These are phyloP conservation scores for Hirschioporus abietinus DNA, from an alignment of 768 basidiomycete species.

Conservation along the genomic window DNA sequence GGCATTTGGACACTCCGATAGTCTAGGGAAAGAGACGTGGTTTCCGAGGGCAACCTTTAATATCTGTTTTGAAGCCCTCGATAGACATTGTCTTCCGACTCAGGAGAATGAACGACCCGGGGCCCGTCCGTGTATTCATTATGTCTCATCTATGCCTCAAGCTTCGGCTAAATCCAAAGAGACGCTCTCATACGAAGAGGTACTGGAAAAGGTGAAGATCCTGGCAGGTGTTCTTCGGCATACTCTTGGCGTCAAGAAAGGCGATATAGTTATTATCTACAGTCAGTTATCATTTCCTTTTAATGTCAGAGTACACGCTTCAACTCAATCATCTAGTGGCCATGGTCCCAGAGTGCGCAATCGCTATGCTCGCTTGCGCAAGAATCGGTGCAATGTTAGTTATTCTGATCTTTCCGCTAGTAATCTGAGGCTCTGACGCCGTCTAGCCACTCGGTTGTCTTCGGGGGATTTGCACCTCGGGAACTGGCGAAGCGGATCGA, in stretches of 20 bases:
- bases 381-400: conserved; percentile 4
- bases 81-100: not conserved
- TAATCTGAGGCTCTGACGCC: not conserved
- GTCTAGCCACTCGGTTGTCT: conserved; percentile 2
- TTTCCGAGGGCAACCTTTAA: not conserved
- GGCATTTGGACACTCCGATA: conserved; percentile 1
- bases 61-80: conserved; percentile 3
- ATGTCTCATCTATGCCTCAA: conserved; percentile 2
- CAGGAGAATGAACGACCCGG: not conserved
- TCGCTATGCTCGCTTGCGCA: conserved; percentile 2
- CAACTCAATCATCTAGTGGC: not conserved
- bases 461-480: conserved; percentile 2
- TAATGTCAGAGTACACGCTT: not conserved
- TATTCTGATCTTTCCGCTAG: not conserved
- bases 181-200: conserved; percentile 2
- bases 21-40: not conserved
- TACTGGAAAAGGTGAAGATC: not conserved
- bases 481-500: conserved; percentile 4
- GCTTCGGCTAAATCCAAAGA: not conserved
- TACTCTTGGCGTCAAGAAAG: conserved; percentile 1
- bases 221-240: not conserved
- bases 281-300: not conserved
- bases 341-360: conserved; percentile 3
- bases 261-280: not conserved
- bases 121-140: not conserved